These are phyloP conservation scores for Wallacemonas sp. DNA, from an alignment of 208 protist genomes.

Conservation along the genomic window DNA sequence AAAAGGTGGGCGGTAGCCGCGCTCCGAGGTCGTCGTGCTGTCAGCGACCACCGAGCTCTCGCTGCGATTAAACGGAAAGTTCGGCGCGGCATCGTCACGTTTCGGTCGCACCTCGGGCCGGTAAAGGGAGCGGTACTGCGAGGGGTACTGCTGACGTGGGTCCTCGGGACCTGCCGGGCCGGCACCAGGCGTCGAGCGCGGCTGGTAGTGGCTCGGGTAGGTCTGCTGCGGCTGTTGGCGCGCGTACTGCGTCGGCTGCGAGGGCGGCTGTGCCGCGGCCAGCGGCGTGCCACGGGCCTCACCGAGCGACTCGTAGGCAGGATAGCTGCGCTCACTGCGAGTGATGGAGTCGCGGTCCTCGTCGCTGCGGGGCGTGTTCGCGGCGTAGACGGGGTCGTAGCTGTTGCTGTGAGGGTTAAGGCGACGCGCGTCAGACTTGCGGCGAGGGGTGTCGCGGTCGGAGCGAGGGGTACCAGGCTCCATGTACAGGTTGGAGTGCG, in stretches of 20 bases:
- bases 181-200: background rate
- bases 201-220: slow-evolving; percentile 6
- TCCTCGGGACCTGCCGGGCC: background rate
- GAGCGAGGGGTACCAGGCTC: slow-evolving; percentile 8
- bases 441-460: slow-evolving; percentile 2
- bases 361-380: slow-evolving; percentile 5
- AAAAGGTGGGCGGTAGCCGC: slow-evolving; percentile 1
- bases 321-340: background rate
- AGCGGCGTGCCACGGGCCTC: background rate
- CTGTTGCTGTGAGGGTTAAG: slow-evolving; percentile 4
- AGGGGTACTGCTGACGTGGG: slow-evolving; percentile 8
- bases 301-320: slow-evolving; percentile 2
- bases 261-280: background rate
- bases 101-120: background rate
- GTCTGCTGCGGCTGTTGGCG: background rate
- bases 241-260: too few relatives aligned
- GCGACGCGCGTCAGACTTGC: slow-evolving; percentile 6
- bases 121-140: slow-evolving; percentile 10
- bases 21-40: slow-evolving; percentile 5
- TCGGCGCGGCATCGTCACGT: background rate
- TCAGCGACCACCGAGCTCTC: slow-evolving; percentile 6
- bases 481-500: slow-evolving; percentile 10
- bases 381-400: slow-evolving; percentile 6
- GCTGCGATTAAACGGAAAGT: slow-evolving; percentile 9
- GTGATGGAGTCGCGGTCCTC: background rate